Conservation (phyloP, 2,329 filamentous ascomycete species). For the Alternaria sp. region DNA sequence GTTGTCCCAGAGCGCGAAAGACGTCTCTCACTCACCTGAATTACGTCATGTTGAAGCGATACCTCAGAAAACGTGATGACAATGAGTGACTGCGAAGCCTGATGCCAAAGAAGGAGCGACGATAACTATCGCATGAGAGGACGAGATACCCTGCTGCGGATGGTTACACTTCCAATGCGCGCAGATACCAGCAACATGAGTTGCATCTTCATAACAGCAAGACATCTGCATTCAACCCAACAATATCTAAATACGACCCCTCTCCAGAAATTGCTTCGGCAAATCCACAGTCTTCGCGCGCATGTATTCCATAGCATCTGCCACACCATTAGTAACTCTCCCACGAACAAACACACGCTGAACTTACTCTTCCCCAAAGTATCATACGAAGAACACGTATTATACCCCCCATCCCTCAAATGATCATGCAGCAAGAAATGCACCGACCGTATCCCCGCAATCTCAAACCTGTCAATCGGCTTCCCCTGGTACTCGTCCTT, state of each 20-base stretch:
- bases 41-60: not conserved
- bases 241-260: slow-evolving; percentile 13
- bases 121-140: too few species aligned
- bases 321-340: too few species aligned
- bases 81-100: too few species aligned
- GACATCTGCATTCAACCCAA: fast-evolving
- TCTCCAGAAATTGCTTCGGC: slow-evolving; percentile 21
- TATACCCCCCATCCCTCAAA: slow-evolving; percentile 46
- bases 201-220: not conserved
- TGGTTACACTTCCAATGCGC: not conserved
- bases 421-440: slow-evolving; percentile 55
- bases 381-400: slow-evolving; percentile 5
- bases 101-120: too few species aligned
- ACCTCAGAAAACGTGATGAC: too few species aligned
- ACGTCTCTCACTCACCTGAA: not conserved
- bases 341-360: too few species aligned
- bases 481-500: slow-evolving; percentile 35
- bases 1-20: fast-evolving
- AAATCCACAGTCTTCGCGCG: slow-evolving; percentile 23
- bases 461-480: slow-evolving; percentile 15
- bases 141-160: too few species aligned
- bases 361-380: slow-evolving; percentile 17
- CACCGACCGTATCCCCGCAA: slow-evolving; percentile 23
- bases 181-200: not conserved
- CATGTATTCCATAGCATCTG: slow-evolving; percentile 30